phyloP scores from a whole-genome alignment of 1,139 yeast species.

The Spathaspora sp. region DNA sequence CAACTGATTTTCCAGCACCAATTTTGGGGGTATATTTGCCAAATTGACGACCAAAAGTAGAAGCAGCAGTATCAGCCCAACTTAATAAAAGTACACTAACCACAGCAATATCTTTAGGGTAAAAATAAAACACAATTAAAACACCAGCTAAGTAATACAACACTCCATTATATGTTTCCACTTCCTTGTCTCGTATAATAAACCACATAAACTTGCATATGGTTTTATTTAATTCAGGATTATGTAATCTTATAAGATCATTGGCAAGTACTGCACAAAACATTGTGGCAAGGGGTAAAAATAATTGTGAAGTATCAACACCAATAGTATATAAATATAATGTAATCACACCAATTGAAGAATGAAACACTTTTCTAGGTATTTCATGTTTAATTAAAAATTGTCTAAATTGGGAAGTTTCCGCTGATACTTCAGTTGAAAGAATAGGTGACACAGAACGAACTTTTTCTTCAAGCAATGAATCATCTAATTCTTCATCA shows the following conservation, averaged over 20 bases:
- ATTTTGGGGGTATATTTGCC: slow-evolving; percentile 85
- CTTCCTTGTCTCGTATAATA: slow-evolving; percentile 80
- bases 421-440: background rate
- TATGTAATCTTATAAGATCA: slow-evolving; percentile 68
- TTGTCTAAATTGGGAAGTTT: slow-evolving; percentile 34
- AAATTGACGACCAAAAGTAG: slow-evolving; percentile 82
- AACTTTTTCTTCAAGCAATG: slow-evolving; percentile 5
- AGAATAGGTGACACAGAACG: background rate
- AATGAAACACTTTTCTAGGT: slow-evolving; percentile 83
- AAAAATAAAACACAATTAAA: slow-evolving; percentile 62
- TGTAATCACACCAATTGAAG: slow-evolving; percentile 82
- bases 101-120: slow-evolving; percentile 79
- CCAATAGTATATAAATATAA: slow-evolving; percentile 70
- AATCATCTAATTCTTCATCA: slow-evolving; percentile 11
- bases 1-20: slow-evolving; percentile 72
- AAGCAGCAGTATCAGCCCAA: slow-evolving; percentile 98
- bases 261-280: slow-evolving; percentile 57
- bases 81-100: slow-evolving; percentile 77
- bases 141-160: slow-evolving; percentile 83
- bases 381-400: slow-evolving; percentile 78
- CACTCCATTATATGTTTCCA: slow-evolving; percentile 72
- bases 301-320: slow-evolving; percentile 51
- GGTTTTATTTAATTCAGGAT: slow-evolving; percentile 57
- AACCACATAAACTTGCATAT: slow-evolving; percentile 73
- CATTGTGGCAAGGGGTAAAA: slow-evolving; percentile 55